Evolutionary conservation across 2,329 filamentous ascomycete species (phyloP).

Genomic region (Aspergillus costaricaensis): DNA sequence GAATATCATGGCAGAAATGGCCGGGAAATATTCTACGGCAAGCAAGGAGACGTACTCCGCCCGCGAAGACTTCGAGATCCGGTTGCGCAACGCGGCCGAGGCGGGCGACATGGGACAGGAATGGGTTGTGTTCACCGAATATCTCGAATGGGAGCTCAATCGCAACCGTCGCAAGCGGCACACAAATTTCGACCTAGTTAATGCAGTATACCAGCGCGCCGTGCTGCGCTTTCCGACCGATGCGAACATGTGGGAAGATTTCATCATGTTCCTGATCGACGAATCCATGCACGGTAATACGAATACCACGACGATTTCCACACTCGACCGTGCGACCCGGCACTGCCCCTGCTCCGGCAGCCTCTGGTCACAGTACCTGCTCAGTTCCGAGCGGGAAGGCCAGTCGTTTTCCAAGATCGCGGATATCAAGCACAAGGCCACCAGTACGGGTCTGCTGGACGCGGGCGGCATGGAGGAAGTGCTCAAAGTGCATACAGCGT

Average conservation of each 20-base stretch:
- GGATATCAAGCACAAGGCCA: constrained; percentile 88
- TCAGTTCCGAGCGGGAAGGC: constrained; percentile 77
- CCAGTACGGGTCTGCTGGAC: constrained; percentile 80
- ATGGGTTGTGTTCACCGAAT: constrained; percentile 61
- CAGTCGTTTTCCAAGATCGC: constrained; percentile 79
- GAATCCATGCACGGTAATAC: constrained; percentile 51
- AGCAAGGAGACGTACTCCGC: constrained; percentile 55
- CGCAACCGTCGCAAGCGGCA: constrained; percentile 60
- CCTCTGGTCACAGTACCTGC: constrained; percentile 86
- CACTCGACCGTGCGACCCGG: constrained; percentile 77
- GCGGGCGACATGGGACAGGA: constrained; percentile 56
- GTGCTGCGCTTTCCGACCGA: constrained; percentile 72
- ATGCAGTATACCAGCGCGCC: constrained; percentile 74
- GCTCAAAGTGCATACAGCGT: constrained; percentile 86
- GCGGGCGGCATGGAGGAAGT: constrained; percentile 84
- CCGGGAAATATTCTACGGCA: constrained; percentile 39
- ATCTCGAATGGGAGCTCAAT: constrained; percentile 81
- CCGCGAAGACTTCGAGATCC: constrained; percentile 58
- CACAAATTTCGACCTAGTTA: constrained; percentile 57
- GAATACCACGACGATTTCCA: constrained; percentile 60
- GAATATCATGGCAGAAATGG: constrained; percentile 58
- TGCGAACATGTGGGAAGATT: constrained; percentile 78
- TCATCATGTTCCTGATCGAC: constrained; percentile 69
- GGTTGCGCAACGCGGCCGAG: constrained; percentile 54
- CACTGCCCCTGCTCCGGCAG: constrained; percentile 93